A percentile compares a stretch with the other conserved stretches of the same genome.
Evolutionary conservation across 352 stramenopile genomes (phyloP).

Genomic region (Blastocystis sp.): DNA sequence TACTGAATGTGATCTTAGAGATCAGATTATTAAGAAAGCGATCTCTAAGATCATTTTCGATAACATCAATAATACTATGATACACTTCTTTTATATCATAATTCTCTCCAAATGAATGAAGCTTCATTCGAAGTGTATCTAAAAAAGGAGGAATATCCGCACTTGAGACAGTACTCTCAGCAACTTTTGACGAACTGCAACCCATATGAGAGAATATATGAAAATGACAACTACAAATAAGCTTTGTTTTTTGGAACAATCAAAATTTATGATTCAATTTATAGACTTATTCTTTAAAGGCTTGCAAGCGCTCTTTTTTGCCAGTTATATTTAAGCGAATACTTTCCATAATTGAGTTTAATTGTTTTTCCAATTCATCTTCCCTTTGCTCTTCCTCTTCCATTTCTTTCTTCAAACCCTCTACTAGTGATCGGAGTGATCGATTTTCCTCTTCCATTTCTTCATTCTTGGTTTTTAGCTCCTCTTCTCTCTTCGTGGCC

Average conservation of each 20-base stretch:
- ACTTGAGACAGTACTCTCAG: not conserved
- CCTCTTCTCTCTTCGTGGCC: not conserved
- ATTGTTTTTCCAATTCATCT: not conserved
- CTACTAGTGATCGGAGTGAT: not conserved
- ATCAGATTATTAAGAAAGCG: constrained; percentile 1
- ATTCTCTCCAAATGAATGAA: not conserved
- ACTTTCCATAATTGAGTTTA: not conserved
- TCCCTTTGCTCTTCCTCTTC: not conserved
- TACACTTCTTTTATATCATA: not conserved
- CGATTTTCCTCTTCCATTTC: not conserved
- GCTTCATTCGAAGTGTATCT: not conserved
- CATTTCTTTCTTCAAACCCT: too few species aligned
- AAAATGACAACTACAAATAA: not conserved
- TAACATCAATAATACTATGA: not conserved
- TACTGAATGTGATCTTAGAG: not conserved
- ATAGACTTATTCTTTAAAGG: not conserved
- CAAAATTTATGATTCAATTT: not conserved
- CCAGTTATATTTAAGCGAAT: not conserved
- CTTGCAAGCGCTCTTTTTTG: not conserved
- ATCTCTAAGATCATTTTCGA: not conserved
- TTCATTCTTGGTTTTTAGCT: not conserved
- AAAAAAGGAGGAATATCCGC: not conserved
- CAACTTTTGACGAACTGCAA: not conserved
- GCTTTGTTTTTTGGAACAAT: not conserved
- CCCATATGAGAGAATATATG: constrained; percentile 1